Evolutionary conservation across 2,329 filamentous ascomycete genomes (phyloP), one percentile per base, ranked within the genome.

Genomic region (Myriosclerotinia curreyana): DNA sequence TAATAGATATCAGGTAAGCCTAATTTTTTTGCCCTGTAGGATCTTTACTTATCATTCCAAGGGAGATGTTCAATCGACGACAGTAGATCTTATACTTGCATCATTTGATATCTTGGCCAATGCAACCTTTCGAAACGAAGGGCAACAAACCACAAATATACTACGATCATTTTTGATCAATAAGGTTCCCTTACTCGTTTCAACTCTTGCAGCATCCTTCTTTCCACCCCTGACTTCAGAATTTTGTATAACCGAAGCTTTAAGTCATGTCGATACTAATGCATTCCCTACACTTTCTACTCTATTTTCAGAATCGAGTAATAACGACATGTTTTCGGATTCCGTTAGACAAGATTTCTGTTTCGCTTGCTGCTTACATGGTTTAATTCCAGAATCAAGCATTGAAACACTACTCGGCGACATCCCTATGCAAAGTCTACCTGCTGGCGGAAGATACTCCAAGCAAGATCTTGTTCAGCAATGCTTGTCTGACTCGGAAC

Each of bases 71-170:
- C 89, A 94, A 75, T 83, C 85, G 15, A 86, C 92, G 52, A 86
- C 90, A 0, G 86, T 92, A 62, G 92, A 97, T 71, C 81, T 98
- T 2, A 89, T 98, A 50, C 83, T 94, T 12, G 91, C 92, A 1
- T 88, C 92, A 0, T 98, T 99, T 72, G 93, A 98, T 71, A 83
- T 96, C 6, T 80, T 99, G 20, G 90, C 92, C 44, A 96, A 96
- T 72, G 89, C 90, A 6, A 90, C 94, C 67, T 91, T 95, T 69
- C 85, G 90, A 46, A 83, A 81, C 53, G 85, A 88, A 71, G 79
- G 83, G 11, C 75, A 76, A 22, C 80, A 85, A 60, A 83, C 81
- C 0, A 83, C 91, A 64, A 88, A 92, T 65, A 78, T 94, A 22
- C 82, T 96, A 60, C 88, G 92, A 44, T 96, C 93, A 0, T 99